phyloP scores from a whole-genome alignment of 768 basidiomycete species.

The Tricholoma flavovirens region DNA sequence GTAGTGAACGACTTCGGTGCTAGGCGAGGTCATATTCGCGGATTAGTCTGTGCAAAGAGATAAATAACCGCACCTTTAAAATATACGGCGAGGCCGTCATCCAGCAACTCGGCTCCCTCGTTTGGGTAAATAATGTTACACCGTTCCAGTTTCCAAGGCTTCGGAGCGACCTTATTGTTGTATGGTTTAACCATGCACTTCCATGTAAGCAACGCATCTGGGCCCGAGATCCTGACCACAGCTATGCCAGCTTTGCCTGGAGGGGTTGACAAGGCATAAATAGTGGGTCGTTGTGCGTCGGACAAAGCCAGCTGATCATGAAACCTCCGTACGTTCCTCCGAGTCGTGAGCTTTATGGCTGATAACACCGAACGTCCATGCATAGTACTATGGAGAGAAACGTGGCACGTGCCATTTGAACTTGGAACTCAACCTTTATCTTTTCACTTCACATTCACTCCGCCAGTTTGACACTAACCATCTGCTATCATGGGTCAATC shows the following conservation, averaged over 20 bases:
- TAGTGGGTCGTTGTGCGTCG: conserved; percentile 61
- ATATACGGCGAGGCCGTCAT: conserved; percentile 78
- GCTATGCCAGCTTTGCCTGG: conserved; percentile 82
- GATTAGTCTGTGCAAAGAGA: background rate
- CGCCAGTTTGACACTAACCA: background rate
- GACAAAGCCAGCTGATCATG: conserved; percentile 22
- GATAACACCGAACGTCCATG: background rate
- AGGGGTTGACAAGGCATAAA: conserved; percentile 85
- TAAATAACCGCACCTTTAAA: conserved; percentile 55
- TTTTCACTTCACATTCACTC: background rate
- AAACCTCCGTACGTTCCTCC: background rate
- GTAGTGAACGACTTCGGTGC: conserved; percentile 81
- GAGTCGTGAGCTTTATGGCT: background rate
- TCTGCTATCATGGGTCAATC: conserved; percentile 61
- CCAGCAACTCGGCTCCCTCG: conserved; percentile 50
- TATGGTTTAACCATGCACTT: conserved; percentile 39
- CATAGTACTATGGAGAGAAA: too few species aligned
- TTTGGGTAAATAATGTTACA: conserved; percentile 63
- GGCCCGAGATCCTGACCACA: conserved; percentile 79
- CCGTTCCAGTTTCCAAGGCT: conserved; percentile 64
- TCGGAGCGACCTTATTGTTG: conserved; percentile 27
- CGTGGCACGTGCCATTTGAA: background rate
- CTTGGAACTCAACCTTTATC: background rate
- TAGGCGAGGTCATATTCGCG: conserved; percentile 20
- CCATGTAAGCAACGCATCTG: conserved; percentile 62